phyloP scores from a whole-genome alignment of 2,329 filamentous ascomycete species.

The Colletotrichum musicola region DNA sequence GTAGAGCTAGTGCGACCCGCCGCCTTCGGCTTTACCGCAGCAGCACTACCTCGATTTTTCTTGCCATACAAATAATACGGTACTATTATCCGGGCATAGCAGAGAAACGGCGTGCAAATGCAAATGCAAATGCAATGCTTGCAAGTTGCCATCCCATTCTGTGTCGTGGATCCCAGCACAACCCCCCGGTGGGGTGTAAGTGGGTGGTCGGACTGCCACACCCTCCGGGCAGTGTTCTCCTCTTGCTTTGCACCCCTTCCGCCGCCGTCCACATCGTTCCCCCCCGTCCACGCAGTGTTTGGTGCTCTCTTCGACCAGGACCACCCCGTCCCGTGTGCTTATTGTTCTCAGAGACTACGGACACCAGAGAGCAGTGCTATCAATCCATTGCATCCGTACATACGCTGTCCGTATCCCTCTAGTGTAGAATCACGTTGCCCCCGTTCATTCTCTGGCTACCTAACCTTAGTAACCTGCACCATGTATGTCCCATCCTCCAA shows the following conservation, averaged over 20 bases:
- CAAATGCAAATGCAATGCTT: constrained; percentile 8
- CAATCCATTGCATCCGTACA: no score
- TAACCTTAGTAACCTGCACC: background rate
- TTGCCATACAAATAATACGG: background rate
- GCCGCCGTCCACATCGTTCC: constrained; percentile 17
- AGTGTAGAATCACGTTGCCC: background rate
- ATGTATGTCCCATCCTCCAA: constrained; percentile 2
- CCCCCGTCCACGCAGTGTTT: constrained; percentile 16
- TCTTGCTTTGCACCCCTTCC: constrained; percentile 1
- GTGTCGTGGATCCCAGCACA: constrained; percentile 26
- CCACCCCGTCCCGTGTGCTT: background rate
- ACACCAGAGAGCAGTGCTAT: no score
- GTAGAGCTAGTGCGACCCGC: constrained; percentile 29
- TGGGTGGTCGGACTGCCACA: constrained; percentile 36
- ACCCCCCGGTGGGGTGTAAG: constrained; percentile 35
- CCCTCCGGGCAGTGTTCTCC: constrained; percentile 1
- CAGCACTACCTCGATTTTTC: background rate
- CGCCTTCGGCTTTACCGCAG: constrained; percentile 27
- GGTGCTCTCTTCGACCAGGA: constrained; percentile 2
- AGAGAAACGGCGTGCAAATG: background rate
- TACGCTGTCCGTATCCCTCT: background rate
- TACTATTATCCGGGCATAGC: no score
- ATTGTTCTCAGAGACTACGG: no score
- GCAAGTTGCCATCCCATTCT: constrained; percentile 13
- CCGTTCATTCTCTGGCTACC: constrained; percentile 17